A percentile compares a stretch with the other conserved stretches of the same genome.
phyloP scores from a whole-genome alignment of 1,139 yeast genomes.

The Taphrina pruni region DNA sequence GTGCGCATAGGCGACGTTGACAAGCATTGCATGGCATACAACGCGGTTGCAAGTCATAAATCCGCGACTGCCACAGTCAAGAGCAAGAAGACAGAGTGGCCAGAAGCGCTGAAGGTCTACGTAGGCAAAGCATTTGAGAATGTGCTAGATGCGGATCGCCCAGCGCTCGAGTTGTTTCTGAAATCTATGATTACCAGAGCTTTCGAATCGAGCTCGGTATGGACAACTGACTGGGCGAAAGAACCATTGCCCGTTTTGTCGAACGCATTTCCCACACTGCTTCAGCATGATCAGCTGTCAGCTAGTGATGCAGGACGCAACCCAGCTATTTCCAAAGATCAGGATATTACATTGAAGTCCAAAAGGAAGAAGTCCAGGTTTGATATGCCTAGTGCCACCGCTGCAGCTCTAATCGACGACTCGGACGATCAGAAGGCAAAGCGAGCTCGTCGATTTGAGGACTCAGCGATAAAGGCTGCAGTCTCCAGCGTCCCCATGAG shows the following conservation, averaged over 20 bases:
- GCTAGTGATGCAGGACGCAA: constrained; percentile 31
- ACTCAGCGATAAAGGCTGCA: constrained; percentile 11
- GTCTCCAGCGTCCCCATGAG: constrained; percentile 39
- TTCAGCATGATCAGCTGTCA: background rate
- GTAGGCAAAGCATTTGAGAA: constrained; percentile 58
- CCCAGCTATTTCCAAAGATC: background rate
- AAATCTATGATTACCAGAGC: constrained; percentile 61
- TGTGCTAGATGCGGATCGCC: constrained; percentile 49
- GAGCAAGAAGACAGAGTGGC: constrained; percentile 54
- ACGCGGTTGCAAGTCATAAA: constrained; percentile 1
- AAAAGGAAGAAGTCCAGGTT: constrained; percentile 42
- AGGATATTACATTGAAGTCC: background rate
- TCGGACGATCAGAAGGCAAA: constrained; percentile 38
- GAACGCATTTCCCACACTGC: constrained; percentile 58
- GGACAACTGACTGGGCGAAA: constrained; percentile 64
- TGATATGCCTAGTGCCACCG: constrained; percentile 36
- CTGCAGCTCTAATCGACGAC: constrained; percentile 42
- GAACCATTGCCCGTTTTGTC: constrained; percentile 52
- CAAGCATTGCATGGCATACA: constrained; percentile 4
- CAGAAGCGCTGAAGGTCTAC: constrained; percentile 58
- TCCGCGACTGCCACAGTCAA: constrained; percentile 1
- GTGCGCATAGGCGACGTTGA: too few species aligned
- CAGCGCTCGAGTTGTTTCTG: constrained; percentile 55
- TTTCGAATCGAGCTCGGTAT: constrained; percentile 56
- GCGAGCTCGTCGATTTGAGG: constrained; percentile 28